A percentile compares a stretch with the other conserved stretches of the same genome.
phyloP scores from a whole-genome alignment of 495 filamentous ascomycete species.

The Lichina pygmaea region DNA sequence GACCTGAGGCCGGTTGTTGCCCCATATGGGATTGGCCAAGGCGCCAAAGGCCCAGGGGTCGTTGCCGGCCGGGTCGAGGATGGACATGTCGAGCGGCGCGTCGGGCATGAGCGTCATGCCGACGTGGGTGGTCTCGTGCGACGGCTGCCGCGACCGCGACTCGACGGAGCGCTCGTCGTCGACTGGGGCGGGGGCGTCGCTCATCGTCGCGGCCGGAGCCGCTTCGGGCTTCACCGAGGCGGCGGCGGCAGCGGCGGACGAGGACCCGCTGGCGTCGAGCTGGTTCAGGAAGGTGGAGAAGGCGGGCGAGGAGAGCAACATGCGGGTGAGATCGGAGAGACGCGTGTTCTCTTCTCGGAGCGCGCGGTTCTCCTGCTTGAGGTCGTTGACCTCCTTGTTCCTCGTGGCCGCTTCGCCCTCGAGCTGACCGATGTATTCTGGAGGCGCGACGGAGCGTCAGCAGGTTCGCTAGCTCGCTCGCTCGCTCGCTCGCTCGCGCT shows the following conservation, averaged over 20 bases:
- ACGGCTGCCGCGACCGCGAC: slow-evolving; percentile 28
- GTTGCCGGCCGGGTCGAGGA: slow-evolving; percentile 25
- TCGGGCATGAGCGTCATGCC: slow-evolving; percentile 55
- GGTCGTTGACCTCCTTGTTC: slow-evolving; percentile 41
- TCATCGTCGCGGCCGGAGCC: slow-evolving; percentile 9
- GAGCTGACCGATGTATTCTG: slow-evolving; percentile 89
- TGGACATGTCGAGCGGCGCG: slow-evolving; percentile 35
- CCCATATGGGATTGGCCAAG: neutral
- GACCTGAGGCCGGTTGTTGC: slow-evolving; percentile 40
- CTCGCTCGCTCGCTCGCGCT: no score
- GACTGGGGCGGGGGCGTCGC: slow-evolving; percentile 20
- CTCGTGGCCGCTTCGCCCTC: slow-evolving; percentile 56
- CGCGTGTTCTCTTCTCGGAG: slow-evolving; percentile 60
- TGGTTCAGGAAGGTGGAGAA: slow-evolving; percentile 63
- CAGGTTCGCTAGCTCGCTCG: no score
- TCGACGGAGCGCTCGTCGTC: slow-evolving; percentile 23
- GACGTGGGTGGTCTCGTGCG: slow-evolving; percentile 20
- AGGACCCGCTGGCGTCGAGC: slow-evolving; percentile 24
- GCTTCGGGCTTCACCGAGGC: slow-evolving; percentile 6
- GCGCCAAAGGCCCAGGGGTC: slow-evolving; percentile 14
- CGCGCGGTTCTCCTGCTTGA: slow-evolving; percentile 41
- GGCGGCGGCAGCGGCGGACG: slow-evolving; percentile 6
- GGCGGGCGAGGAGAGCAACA: slow-evolving; percentile 62
- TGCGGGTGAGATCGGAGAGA: slow-evolving; percentile 48
- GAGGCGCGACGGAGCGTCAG: slow-evolving; percentile 17